Conservation (phyloP, 345 rosid species). For the Diplotaxis tenuifolia region DNA sequence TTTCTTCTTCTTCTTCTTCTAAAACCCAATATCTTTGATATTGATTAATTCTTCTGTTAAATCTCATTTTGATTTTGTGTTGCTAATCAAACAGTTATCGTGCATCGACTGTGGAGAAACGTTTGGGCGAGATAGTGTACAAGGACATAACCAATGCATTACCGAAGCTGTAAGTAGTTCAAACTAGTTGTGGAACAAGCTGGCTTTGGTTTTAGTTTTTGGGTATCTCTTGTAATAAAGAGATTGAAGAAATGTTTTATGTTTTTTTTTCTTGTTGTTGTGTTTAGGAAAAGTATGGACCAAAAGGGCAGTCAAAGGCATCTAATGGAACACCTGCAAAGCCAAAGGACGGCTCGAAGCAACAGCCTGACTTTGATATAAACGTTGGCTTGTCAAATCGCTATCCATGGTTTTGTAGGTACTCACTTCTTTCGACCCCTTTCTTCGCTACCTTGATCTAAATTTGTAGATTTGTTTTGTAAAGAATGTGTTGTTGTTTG, state of each 20-base stretch:
- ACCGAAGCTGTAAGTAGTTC: slow-evolving; percentile 70
- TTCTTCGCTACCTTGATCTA: too few species aligned
- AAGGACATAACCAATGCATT: slow-evolving; percentile 83
- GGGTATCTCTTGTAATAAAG: neutral
- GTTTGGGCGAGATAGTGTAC: slow-evolving; percentile 75
- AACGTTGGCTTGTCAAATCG: slow-evolving; percentile 71
- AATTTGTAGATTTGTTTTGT: too few species aligned
- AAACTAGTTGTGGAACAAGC: neutral
- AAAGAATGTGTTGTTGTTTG: too few species aligned
- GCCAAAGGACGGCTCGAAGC: slow-evolving; percentile 52
- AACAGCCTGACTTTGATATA: slow-evolving; percentile 64
- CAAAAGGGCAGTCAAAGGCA: slow-evolving; percentile 63
- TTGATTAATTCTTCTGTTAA: neutral
- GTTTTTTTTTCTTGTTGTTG: neutral
- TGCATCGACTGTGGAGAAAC: slow-evolving; percentile 89
- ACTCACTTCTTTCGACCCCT: too few species aligned
- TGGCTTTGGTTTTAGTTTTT: neutral
- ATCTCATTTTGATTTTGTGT: neutral
- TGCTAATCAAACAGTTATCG: slow-evolving; percentile 49
- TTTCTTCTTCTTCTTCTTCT: neutral
- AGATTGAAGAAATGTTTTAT: slow-evolving; percentile 6
- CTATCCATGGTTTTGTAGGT: slow-evolving; percentile 98
- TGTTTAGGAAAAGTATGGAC: slow-evolving; percentile 88
- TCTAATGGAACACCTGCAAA: slow-evolving; percentile 61
- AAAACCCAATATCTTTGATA: neutral